Evolutionary conservation across 2,329 filamentous ascomycete genomes (phyloP).

Genomic region (Kalmusia sp.): DNA sequence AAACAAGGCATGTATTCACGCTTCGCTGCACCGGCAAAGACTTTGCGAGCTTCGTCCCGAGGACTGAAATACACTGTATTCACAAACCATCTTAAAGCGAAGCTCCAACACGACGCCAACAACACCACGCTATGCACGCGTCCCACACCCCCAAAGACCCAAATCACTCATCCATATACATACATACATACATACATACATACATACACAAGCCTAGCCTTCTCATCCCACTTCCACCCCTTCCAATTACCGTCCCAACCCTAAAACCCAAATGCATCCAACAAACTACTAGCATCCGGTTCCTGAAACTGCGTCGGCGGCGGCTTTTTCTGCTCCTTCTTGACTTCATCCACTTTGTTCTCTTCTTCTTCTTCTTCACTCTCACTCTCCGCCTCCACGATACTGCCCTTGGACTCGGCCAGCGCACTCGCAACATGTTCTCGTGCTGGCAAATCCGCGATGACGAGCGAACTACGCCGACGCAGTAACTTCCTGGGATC

Average conservation of each 20-base stretch:
- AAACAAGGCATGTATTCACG: too few relatives aligned
- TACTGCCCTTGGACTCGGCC: constrained; percentile 18
- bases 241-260: too few relatives aligned
- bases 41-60: too few relatives aligned
- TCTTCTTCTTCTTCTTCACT: constrained; percentile 29
- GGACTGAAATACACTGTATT: too few relatives aligned
- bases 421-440: constrained; percentile 32
- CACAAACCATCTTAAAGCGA: too few relatives aligned
- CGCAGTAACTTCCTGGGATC: constrained; percentile 74
- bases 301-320: constrained; percentile 85
- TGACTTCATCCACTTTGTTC: constrained; percentile 48
- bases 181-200: neutral
- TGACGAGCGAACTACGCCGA: constrained; percentile 77
- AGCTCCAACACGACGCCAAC: too few relatives aligned
- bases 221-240: too few relatives aligned
- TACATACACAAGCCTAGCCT: neutral
- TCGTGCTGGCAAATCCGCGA: constrained; percentile 70
- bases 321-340: constrained; percentile 57
- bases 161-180: too few relatives aligned
- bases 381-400: constrained; percentile 27
- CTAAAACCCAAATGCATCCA: constrained; percentile 93
- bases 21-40: too few relatives aligned
- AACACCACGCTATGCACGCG: neutral
- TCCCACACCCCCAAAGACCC: too few relatives aligned
- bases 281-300: constrained; percentile 84